Evolutionary conservation across 495 filamentous ascomycete genomes (phyloP), one percentile per base, ranked within the genome.

Genomic region (Podospora sp.): DNA sequence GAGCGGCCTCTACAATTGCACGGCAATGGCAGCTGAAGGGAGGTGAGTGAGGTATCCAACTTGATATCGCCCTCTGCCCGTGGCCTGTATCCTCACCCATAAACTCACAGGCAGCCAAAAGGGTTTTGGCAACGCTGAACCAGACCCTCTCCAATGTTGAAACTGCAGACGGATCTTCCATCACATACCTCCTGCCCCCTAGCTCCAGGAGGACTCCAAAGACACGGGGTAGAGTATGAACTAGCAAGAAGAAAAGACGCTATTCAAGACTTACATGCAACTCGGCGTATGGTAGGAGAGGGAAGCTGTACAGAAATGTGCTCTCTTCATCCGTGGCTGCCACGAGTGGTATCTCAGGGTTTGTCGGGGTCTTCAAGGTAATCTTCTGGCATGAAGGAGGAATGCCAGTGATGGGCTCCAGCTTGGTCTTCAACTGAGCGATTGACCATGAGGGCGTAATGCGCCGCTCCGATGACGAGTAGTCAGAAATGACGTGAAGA

Each of bases 381-480:
- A 99, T 84, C 60, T 83, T 86, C 78, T 98, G 96, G 66, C 86
- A 87, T 11, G 85, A 84, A 12, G 93, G 91, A 1, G 95, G 93
- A 20, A 99, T 87, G 61, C 95, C 95, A 1, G 95, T 99, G 80
- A 99, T 87, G 67, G 94, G 91, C 75, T 97, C 94, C 52, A 99
- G 87, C 79, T 96, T 97, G 24, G 82, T 78, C 79, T 96, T 98
- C 63, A 97, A 84, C 72, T 93, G 90, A 33, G 86, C 77, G 71
- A 99, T 90, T 65, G 89, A 91, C 95, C 96, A 99, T 71, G 94
- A 91, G 2, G 94, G 94, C 9, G 91, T 93, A 76, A 98, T 86
- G 69, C 95, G 90, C 59, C 94, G 90, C 75, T 99, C 95, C 36
- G 92, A 91, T 29, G 83, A 83, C 21, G 88, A 80, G 73, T 90